Evolutionary conservation across 2,329 filamentous ascomycete species (phyloP), one percentile per base, ranked within the genome.

Genomic region (Daldinia eschscholtzii): DNA sequence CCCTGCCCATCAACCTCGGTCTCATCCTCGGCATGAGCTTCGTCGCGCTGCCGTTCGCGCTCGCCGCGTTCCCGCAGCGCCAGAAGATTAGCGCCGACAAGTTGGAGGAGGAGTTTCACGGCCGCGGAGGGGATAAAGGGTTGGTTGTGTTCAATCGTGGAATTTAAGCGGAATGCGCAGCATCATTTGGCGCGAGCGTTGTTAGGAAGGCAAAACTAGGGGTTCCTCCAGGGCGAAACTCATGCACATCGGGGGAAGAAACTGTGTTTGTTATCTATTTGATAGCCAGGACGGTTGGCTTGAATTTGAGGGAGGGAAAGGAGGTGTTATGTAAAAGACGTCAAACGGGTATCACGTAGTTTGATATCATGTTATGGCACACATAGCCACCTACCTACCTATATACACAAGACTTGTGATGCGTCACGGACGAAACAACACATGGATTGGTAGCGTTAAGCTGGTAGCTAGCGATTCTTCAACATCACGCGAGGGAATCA

Each of bases 131-230:
- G 0, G 87, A 91, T 71, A 87, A 88, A 61, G 94, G 93, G 0
- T 85, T 93, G 83, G 92, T 99, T n/a, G 93, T 97, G 79, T 98
- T 99, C 82, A 98, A 99, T 81, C 89, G 96, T 76, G 96, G 96
- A 12, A 95, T 99, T 75, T 98, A 83, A 81, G 35, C 28, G 64
- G 33, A 26, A 23, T 57, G 52, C 12, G 35, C 35, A 13, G 35
- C 41, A 30, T 64, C 57, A 37, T 55, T 50, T 65, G 35, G 44
- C 46, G 41, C 33, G 37, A 12, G 35, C 35, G 39, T 53, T 33
- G 6, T 50, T 59, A 39, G 28, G 33, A 7, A 57, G 35, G 55
- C n/a, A 20, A 53, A 39, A 37, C 37, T 59, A 52, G 55, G 55
- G 48, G 42, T 61, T 66, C 48, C 39, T 52, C 12, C 15, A 13